Evolutionary conservation across 2,329 filamentous ascomycete genomes (phyloP).

Genomic region (Orbilia brochopaga): DNA sequence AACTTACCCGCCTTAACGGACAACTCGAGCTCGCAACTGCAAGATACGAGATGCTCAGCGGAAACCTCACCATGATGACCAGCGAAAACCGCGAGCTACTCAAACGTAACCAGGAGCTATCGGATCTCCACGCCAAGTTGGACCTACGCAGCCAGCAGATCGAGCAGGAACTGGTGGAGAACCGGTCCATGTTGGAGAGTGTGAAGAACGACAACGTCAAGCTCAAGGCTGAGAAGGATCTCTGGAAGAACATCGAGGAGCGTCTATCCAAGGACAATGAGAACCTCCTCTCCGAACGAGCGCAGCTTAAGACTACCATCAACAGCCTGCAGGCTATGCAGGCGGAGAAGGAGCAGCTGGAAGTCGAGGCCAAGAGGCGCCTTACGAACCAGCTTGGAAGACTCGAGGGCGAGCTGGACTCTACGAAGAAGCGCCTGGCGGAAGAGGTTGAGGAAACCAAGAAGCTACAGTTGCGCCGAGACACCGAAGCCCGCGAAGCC

Average conservation of each 20-base stretch:
- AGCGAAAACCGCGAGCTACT: slow-evolving; percentile 85
- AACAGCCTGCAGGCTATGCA: slow-evolving; percentile 84
- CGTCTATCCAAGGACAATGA: slow-evolving; percentile 89
- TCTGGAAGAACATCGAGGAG: slow-evolving; percentile 93
- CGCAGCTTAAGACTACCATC: slow-evolving; percentile 80
- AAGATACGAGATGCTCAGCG: slow-evolving; percentile 85
- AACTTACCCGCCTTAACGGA: slow-evolving; percentile 78
- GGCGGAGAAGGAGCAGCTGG: slow-evolving; percentile 86
- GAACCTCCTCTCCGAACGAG: slow-evolving; percentile 79
- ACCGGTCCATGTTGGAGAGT: slow-evolving; percentile 79
- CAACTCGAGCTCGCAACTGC: slow-evolving; percentile 82
- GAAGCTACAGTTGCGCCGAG: slow-evolving; percentile 80
- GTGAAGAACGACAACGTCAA: slow-evolving; percentile 90
- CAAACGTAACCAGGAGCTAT: slow-evolving; percentile 76
- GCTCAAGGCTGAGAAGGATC: slow-evolving; percentile 88
- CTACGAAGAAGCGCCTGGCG: slow-evolving; percentile 80
- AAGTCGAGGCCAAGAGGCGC: slow-evolving; percentile 80
- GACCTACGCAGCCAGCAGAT: slow-evolving; percentile 89
- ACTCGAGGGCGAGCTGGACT: slow-evolving; percentile 77
- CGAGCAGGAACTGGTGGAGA: slow-evolving; percentile 89
- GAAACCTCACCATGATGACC: slow-evolving; percentile 82
- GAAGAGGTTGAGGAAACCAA: slow-evolving; percentile 84
- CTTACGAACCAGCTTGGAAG: slow-evolving; percentile 78
- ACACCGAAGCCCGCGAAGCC: slow-evolving; percentile 85
- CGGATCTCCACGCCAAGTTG: slow-evolving; percentile 84